Percentiles rank a stretch among this genome's conserved stretches.
These are phyloP conservation scores for Boletus vinaceobasis DNA, from an alignment of 768 basidiomycete species.

Conservation along the genomic window DNA sequence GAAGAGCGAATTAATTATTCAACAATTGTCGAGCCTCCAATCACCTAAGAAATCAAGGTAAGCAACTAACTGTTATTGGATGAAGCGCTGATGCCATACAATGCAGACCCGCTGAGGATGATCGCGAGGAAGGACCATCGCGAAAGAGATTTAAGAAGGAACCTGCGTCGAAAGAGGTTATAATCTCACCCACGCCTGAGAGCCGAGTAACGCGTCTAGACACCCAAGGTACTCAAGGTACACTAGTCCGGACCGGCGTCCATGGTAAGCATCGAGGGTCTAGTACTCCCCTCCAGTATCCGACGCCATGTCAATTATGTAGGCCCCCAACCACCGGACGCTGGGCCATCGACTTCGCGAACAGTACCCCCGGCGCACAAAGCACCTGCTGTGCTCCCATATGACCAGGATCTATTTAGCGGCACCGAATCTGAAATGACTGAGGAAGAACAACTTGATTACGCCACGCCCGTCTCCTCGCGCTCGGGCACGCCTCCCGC, in stretches of 20 bases:
- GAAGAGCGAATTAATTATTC: constrained; percentile 28
- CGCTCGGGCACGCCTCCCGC: constrained; percentile 18
- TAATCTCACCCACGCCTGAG: not conserved
- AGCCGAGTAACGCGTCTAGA: not conserved
- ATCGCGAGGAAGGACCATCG: constrained; percentile 8
- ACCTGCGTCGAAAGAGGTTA: not conserved
- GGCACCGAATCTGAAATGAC: constrained; percentile 25
- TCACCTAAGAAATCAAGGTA: constrained; percentile 12
- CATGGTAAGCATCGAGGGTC: not conserved
- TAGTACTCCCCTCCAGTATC: not conserved
- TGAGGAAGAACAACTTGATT: constrained; percentile 17
- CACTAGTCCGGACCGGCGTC: not conserved
- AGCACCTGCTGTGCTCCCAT: not conserved
- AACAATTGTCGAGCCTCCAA: constrained; percentile 13
- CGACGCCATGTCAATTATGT: not conserved
- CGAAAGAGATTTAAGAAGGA: constrained; percentile 15
- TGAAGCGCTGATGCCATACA: not conserved
- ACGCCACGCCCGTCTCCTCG: constrained; percentile 23
- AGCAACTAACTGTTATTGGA: not conserved
- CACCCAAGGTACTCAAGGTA: not conserved
- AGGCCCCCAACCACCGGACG: constrained; percentile 1
- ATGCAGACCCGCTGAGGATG: constrained; percentile 6
- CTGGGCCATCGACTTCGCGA: not conserved
- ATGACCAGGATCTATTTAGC: constrained; percentile 13
- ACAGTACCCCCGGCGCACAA: not conserved